Percentiles rank a stretch among this genome's conserved stretches.
Conservation (phyloP, 2,329 filamentous ascomycete genomes). For the Diaporthe destruens region DNA sequence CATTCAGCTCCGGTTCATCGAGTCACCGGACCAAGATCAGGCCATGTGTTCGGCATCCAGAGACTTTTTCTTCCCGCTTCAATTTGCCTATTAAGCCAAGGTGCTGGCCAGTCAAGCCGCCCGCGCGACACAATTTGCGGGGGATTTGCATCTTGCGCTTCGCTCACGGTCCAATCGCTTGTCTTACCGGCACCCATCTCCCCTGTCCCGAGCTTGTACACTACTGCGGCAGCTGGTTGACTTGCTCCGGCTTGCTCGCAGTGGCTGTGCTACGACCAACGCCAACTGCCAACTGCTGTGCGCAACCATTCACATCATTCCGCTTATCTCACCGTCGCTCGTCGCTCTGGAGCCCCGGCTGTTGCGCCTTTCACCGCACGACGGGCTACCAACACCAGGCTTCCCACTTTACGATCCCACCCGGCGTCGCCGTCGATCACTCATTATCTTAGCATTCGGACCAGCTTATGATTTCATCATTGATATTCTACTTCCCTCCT, state of each 20-base stretch:
- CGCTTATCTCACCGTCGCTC: slow-evolving; percentile 33
- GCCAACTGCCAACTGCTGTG: slow-evolving; percentile 1
- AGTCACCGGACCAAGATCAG: slow-evolving; percentile 7
- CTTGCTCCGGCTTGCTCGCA: neutral
- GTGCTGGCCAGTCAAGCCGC: slow-evolving; percentile 3
- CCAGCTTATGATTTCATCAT: slow-evolving; percentile 37
- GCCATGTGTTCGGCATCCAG: neutral
- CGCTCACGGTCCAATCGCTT: slow-evolving; percentile 38
- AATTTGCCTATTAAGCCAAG: neutral
- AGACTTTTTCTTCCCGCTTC: neutral
- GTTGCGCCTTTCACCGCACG: slow-evolving; percentile 1
- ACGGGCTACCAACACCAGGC: slow-evolving; percentile 7
- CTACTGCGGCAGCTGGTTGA: slow-evolving; percentile 1
- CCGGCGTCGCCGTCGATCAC: slow-evolving; percentile 35
- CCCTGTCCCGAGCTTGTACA: slow-evolving; percentile 20
- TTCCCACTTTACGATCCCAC: slow-evolving; percentile 25
- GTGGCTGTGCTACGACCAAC: slow-evolving; percentile 39
- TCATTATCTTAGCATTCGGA: slow-evolving; percentile 14
- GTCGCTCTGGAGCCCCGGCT: slow-evolving; percentile 8
- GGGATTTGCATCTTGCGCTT: slow-evolving; percentile 25
- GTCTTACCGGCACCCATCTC: neutral
- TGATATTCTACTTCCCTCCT: slow-evolving; percentile 35
- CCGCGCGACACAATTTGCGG: slow-evolving; percentile 20
- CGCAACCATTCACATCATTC: slow-evolving; percentile 28
- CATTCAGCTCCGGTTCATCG: slow-evolving; percentile 24